Percentiles rank a stretch among this genome's conserved stretches.
Evolutionary conservation across 1,284 basidiomycete genomes (phyloP).

Genomic region (Malassezia obtusa): DNA sequence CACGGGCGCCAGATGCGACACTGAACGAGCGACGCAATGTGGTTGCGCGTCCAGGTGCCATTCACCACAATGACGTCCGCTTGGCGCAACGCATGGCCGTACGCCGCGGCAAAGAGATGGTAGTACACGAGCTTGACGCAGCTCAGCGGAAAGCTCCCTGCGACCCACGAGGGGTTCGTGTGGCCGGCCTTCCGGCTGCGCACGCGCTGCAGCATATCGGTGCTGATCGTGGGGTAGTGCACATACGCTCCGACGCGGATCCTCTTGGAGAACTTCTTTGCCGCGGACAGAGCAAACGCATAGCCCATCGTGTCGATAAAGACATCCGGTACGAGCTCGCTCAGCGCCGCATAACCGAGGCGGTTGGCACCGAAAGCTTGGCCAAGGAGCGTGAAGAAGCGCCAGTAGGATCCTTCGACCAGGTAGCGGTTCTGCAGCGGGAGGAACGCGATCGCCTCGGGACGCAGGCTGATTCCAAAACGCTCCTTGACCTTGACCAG

Average conservation of each 20-base stretch:
- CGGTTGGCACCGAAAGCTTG: conserved; percentile 79
- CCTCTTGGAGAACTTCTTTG: conserved; percentile 55
- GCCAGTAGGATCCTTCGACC: conserved; percentile 76
- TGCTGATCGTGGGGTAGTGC: conserved; percentile 89
- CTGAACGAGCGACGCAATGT: conserved; percentile 56
- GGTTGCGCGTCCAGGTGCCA: conserved; percentile 84
- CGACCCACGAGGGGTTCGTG: conserved; percentile 57
- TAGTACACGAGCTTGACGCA: conserved; percentile 78
- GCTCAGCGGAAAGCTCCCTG: conserved; percentile 58
- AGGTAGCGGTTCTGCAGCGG: conserved; percentile 63
- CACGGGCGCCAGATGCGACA: conserved; percentile 45
- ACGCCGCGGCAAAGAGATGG: conserved; percentile 70
- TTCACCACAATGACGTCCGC: conserved; percentile 75
- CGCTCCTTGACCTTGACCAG: conserved; percentile 54
- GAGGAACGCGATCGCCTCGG: conserved; percentile 63
- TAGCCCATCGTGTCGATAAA: conserved; percentile 98
- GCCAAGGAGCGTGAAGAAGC: conserved; percentile 75
- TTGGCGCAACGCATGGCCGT: conserved; percentile 63
- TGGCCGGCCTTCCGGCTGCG: conserved; percentile 55
- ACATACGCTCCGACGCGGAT: conserved; percentile 79
- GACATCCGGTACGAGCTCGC: conserved; percentile 66
- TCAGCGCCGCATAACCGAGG: conserved; percentile 69
- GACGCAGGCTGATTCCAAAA: conserved; percentile 68
- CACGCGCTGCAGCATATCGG: conserved; percentile 82
- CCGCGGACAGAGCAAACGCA: conserved; percentile 78